Evolutionary conservation across 805 yeast species (phyloP).

Genomic region (Huiozyma sinensis): DNA sequence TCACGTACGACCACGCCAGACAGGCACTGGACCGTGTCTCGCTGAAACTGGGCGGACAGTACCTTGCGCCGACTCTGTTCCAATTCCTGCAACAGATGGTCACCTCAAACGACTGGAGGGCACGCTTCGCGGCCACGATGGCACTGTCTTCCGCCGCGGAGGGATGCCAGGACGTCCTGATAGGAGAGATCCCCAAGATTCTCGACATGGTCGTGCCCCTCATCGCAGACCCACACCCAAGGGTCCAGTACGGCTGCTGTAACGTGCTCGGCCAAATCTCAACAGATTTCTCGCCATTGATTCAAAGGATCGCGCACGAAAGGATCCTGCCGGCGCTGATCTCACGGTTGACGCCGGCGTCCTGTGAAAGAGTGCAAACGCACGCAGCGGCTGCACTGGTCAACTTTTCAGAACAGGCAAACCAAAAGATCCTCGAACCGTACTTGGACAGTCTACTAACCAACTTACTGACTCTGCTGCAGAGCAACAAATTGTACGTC

Average conservation of each 20-base stretch:
- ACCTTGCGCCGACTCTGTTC: conserved; percentile 77
- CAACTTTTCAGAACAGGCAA: conserved; percentile 86
- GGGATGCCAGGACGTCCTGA: conserved; percentile 86
- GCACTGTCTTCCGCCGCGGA: conserved; percentile 95
- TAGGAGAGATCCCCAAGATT: conserved; percentile 68
- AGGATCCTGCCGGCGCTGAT: conserved; percentile 81
- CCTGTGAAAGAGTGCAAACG: conserved; percentile 88
- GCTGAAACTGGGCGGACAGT: conserved; percentile 70
- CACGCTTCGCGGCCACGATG: conserved; percentile 94
- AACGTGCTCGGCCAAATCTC: conserved; percentile 95
- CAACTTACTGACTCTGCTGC: conserved; percentile 63
- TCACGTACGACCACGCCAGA: conserved; percentile 83
- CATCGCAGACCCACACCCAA: conserved; percentile 76
- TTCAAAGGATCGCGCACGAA: conserved; percentile 72
- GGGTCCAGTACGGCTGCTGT: conserved; percentile 96
- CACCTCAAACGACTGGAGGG: conserved; percentile 73
- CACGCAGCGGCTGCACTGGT: conserved; percentile 98
- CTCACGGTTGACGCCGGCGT: conserved; percentile 58
- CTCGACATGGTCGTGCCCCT: conserved; percentile 78
- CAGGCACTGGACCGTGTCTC: conserved; percentile 90
- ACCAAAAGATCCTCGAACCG: conserved; percentile 83
- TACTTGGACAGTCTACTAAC: conserved; percentile 72
- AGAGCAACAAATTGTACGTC: conserved; percentile 81
- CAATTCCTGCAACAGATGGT: conserved; percentile 80
- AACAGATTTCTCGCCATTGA: conserved; percentile 85